These are phyloP conservation scores for Trifolium fragiferum DNA, from an alignment of 306 rosid species.

Conservation along the genomic window DNA sequence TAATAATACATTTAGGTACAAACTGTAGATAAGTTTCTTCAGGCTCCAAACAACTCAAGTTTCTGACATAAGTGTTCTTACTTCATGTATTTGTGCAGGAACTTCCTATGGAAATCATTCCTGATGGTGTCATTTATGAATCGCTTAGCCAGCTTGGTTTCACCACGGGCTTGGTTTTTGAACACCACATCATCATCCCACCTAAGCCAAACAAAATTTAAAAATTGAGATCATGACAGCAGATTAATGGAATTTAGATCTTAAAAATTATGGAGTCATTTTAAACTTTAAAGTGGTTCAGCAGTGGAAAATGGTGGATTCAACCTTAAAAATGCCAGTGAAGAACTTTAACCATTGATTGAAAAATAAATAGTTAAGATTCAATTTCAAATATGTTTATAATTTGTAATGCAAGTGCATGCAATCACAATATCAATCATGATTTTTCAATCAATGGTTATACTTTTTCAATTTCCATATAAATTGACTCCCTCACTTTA, in stretches of 20 bases:
- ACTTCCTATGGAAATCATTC: conserved; percentile 92
- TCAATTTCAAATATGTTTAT: too few relatives aligned
- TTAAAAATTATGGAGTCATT: background rate
- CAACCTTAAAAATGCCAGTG: background rate
- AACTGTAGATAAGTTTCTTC: conserved; percentile 7
- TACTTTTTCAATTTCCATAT: background rate
- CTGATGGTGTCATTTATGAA: conserved; percentile 93
- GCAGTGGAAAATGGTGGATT: background rate
- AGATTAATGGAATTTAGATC: background rate
- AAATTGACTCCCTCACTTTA: background rate
- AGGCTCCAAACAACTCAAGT: conserved; percentile 12
- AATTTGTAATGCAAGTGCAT: too few relatives aligned
- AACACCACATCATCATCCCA: conserved; percentile 97
- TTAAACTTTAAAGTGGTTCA: background rate
- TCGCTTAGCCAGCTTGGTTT: conserved; percentile 84
- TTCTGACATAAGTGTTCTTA: conserved; percentile 35
- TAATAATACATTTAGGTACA: conserved; percentile 37
- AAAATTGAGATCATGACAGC: background rate
- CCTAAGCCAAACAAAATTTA: conserved; percentile 43
- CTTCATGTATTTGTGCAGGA: conserved; percentile 93
- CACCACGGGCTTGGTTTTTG: conserved; percentile 93
- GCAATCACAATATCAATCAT: too few relatives aligned
- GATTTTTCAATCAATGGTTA: background rate
- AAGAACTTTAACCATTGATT: background rate
- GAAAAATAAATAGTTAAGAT: too few relatives aligned